phyloP scores from a whole-genome alignment of 805 yeast genomes.

The Ogataea methanolica region DNA sequence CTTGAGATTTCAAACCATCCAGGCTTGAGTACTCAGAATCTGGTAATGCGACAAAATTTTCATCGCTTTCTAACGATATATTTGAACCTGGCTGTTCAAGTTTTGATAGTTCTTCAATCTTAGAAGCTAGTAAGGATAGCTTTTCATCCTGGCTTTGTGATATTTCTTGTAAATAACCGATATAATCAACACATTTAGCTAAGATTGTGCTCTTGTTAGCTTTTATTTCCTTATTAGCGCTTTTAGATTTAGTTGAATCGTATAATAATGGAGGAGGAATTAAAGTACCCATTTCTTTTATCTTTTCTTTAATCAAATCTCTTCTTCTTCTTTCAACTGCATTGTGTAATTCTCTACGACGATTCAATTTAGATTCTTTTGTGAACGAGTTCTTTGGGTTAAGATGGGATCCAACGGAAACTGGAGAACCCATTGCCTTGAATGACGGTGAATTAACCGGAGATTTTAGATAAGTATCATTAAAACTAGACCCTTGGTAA shows the following conservation, averaged over 20 bases:
- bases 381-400: constrained; percentile 34
- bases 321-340: constrained; percentile 92
- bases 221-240: constrained; percentile 53
- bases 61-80: background rate
- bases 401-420: constrained; percentile 29
- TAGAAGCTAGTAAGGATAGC: constrained; percentile 35
- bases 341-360: constrained; percentile 86
- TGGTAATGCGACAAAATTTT: too few relatives aligned
- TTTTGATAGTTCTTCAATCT: constrained; percentile 27
- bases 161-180: constrained; percentile 59
- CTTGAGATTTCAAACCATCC: background rate
- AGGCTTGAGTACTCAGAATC: too few relatives aligned
- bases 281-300: constrained; percentile 73
- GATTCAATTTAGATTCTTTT: constrained; percentile 66
- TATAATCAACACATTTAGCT: constrained; percentile 75
- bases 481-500: constrained; percentile 24
- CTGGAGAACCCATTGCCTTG: constrained; percentile 31
- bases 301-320: constrained; percentile 84
- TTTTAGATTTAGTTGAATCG: constrained; percentile 26
- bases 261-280: constrained; percentile 73
- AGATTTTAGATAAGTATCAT: constrained; percentile 29
- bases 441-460: constrained; percentile 32
- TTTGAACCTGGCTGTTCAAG: background rate
- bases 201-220: constrained; percentile 82
- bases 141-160: constrained; percentile 51